Evolutionary conservation across 2,329 filamentous ascomycete genomes (phyloP).

Genomic region (Pseudogymnoascus sp.): DNA sequence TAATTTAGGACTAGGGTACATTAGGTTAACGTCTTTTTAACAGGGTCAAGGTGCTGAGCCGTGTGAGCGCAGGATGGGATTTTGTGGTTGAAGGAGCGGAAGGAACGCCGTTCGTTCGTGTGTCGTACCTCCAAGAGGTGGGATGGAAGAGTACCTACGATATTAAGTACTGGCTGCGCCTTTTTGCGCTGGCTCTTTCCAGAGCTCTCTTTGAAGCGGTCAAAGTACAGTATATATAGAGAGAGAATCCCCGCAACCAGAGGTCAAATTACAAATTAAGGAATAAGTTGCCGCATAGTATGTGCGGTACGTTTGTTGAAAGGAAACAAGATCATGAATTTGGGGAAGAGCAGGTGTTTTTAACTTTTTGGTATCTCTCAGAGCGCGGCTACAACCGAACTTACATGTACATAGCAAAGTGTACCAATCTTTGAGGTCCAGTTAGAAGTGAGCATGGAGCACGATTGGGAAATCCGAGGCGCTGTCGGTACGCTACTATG

Average conservation of each 20-base stretch:
- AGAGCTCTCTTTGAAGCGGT: background rate
- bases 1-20: background rate
- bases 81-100: background rate
- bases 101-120: background rate
- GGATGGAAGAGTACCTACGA: background rate
- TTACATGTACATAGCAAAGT: background rate
- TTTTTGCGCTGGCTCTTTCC: background rate
- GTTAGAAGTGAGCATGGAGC: background rate
- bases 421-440: background rate
- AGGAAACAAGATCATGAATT: background rate
- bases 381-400: constrained; percentile 1
- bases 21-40: background rate
- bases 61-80: constrained; percentile 3
- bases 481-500: background rate
- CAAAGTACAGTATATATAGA: background rate
- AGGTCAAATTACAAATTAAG: background rate
- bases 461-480: background rate
- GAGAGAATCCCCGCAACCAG: background rate
- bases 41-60: background rate
- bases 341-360: background rate
- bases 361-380: background rate
- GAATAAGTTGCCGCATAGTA: background rate
- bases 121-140: background rate
- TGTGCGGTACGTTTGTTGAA: background rate
- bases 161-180: background rate